Base-by-base conservation (phyloP, 805 yeast species). In the Spathaspora arborariae region DNA sequence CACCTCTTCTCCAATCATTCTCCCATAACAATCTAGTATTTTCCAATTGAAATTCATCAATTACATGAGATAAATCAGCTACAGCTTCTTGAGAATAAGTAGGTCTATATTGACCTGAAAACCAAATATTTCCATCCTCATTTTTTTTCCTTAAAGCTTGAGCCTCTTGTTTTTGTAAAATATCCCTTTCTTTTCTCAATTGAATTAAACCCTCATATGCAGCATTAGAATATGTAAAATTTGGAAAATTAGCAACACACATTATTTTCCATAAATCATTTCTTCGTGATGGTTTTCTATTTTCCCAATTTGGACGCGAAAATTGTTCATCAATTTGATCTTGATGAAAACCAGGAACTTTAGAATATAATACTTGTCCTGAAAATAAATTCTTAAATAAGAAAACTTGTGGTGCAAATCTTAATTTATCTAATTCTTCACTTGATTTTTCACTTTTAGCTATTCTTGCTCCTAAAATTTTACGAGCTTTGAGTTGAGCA, bases 331-430 rank as follows among this genome's bases (percentile, higher is more conserved):
- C 79, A 51, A 88, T 81, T 63, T 85, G 85, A 37, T 74, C 67
- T 54, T 68, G 76, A 51, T 77, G 79, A 68, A 51, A 77, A 45
- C 69, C 83, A 35, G 96, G 94, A 10, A 86, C 78, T 67, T 91
- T 97, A 5, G 96, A 83, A 64, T 89, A 91, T 9, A 88, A 66
- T 16, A 90, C 95, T 71, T 91, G 97, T 4, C 97, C 97, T 36
- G 85, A 76, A 68, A 88, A 94, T 42, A 88, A 66, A 71, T 91
- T 90, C 62, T 94, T 80, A 73, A 87, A 92, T 38, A 89, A 67
- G 60, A 77, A 88, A 10, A 91, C 85, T 59, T 85, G 91, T 8
- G 97, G 96, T 2, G 88, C 95, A 63, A 80, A 79, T 8, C 80
- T 79, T 53, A 85, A 79, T 47, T 65, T 51, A 19, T 51, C 47